Percentiles rank a stretch among this genome's conserved stretches.
These are phyloP conservation scores for Lecanicillium sp. DNA, from an alignment of 2,329 filamentous ascomycete genomes.

Conservation along the genomic window DNA sequence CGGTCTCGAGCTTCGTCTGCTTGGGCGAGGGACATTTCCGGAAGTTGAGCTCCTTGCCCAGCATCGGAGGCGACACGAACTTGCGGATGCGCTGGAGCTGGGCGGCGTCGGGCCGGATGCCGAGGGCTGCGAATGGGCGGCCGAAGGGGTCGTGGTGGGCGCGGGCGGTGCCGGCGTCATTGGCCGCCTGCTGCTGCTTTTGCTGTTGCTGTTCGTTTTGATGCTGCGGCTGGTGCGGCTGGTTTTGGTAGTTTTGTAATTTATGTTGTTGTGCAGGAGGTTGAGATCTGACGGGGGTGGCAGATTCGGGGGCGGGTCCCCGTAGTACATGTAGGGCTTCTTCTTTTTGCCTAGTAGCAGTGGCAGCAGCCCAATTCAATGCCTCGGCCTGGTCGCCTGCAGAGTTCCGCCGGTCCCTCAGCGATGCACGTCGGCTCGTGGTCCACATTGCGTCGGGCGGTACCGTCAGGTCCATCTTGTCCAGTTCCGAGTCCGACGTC, in stretches of 20 bases:
- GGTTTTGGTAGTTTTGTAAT: background rate
- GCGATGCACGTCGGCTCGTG: constrained; percentile 28
- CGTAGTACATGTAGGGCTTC: constrained; percentile 10
- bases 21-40: constrained; percentile 78
- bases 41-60: constrained; percentile 74
- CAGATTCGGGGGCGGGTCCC: constrained; percentile 9
- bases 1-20: constrained; percentile 75
- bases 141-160: constrained; percentile 32
- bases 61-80: constrained; percentile 72
- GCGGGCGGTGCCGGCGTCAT: constrained; percentile 35
- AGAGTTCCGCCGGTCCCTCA: constrained; percentile 24
- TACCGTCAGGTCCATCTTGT: constrained; percentile 35
- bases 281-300: constrained; percentile 10
- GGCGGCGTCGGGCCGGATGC: constrained; percentile 32
- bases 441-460: constrained; percentile 39
- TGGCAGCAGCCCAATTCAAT: constrained; percentile 23
- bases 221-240: background rate
- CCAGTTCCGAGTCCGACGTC: constrained; percentile 36
- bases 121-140: constrained; percentile 38
- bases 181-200: constrained; percentile 13
- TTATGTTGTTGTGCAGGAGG: constrained; percentile 8
- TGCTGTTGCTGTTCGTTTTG: background rate
- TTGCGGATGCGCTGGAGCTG: constrained; percentile 43
- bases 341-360: constrained; percentile 1
- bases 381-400: constrained; percentile 18